These are phyloP conservation scores for Theileria equi DNA, from an alignment of 169 alveolate species.

Conservation along the genomic window DNA sequence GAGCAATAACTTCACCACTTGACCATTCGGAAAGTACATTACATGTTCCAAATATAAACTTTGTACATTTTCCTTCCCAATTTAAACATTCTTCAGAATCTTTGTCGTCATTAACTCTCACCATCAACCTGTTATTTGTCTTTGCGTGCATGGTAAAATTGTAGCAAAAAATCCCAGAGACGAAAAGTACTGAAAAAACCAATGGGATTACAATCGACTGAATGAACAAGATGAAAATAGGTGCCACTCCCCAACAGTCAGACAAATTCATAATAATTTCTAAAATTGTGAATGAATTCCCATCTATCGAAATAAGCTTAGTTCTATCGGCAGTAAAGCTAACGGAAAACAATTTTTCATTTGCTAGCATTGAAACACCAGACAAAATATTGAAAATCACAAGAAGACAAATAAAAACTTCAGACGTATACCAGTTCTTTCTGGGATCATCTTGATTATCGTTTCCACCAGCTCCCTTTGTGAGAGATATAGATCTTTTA, in stretches of 20 bases:
- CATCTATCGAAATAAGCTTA: constrained; percentile 34
- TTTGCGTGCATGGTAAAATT: constrained; percentile 29
- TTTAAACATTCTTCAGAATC: constrained; percentile 6
- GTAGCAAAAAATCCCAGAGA: constrained; percentile 45
- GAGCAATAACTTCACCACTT: constrained; percentile 57
- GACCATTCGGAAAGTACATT: constrained; percentile 64
- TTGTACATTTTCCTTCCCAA: constrained; percentile 18
- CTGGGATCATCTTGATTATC: not conserved
- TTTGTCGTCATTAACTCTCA: constrained; percentile 18
- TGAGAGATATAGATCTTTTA: not conserved
- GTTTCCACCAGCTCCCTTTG: not conserved
- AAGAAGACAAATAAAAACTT: constrained; percentile 43
- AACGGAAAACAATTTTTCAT: constrained; percentile 51
- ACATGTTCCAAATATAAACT: constrained; percentile 30
- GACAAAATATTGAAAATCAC: constrained; percentile 35
- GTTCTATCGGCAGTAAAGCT: constrained; percentile 44
- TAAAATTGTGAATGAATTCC: constrained; percentile 27
- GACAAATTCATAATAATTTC: constrained; percentile 27
- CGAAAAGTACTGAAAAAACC: constrained; percentile 31
- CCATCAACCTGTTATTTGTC: constrained; percentile 1
- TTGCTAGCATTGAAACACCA: constrained; percentile 29
- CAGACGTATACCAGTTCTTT: constrained; percentile 54
- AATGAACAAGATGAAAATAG: constrained; percentile 34
- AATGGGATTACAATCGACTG: constrained; percentile 44
- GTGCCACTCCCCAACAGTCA: constrained; percentile 17